A percentile compares a stretch with the other conserved stretches of the same genome.
These are phyloP conservation scores for Stagonosporopsis cucurbitacearum DNA, from an alignment of 2,329 filamentous ascomycete species.

Conservation along the genomic window DNA sequence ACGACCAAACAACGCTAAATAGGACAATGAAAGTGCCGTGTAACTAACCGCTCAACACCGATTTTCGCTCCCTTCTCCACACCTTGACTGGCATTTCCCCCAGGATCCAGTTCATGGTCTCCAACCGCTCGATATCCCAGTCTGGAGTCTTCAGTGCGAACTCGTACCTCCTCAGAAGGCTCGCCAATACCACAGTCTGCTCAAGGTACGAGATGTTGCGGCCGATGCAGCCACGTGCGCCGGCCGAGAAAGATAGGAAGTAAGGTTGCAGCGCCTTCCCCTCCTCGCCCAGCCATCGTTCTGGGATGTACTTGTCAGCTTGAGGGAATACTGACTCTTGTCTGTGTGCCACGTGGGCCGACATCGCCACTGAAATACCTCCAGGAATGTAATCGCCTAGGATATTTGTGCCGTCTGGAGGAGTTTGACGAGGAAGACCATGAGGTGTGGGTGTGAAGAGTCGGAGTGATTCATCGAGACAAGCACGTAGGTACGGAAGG, in stretches of 20 bases:
- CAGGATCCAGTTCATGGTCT: constrained; percentile 49
- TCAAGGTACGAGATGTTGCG: constrained; percentile 42
- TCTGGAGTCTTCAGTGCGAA: constrained; percentile 47
- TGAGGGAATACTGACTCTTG: constrained; percentile 36
- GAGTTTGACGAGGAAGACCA: constrained; percentile 47
- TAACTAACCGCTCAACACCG: constrained; percentile 16
- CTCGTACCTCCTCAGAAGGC: constrained; percentile 47
- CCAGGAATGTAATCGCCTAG: constrained; percentile 38
- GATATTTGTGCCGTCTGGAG: constrained; percentile 37
- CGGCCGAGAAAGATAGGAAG: constrained; percentile 41
- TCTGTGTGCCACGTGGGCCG: constrained; percentile 58
- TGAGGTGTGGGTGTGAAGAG: constrained; percentile 55
- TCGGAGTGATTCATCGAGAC: constrained; percentile 54
- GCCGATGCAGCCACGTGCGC: constrained; percentile 39
- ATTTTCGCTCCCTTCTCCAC: constrained; percentile 38
- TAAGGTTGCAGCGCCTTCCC: constrained; percentile 39
- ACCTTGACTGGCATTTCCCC: constrained; percentile 50
- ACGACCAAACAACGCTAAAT: constrained; percentile 5
- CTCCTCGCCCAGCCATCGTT: constrained; percentile 48
- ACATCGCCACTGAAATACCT: constrained; percentile 40
- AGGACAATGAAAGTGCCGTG: not conserved
- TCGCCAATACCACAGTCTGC: constrained; percentile 42
- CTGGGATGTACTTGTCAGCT: constrained; percentile 43
- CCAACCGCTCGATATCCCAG: constrained; percentile 45
- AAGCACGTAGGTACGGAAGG: constrained; percentile 49